Base-by-base conservation (phyloP, 2,329 filamentous ascomycete genomes). In the Fusarium multiceps region DNA sequence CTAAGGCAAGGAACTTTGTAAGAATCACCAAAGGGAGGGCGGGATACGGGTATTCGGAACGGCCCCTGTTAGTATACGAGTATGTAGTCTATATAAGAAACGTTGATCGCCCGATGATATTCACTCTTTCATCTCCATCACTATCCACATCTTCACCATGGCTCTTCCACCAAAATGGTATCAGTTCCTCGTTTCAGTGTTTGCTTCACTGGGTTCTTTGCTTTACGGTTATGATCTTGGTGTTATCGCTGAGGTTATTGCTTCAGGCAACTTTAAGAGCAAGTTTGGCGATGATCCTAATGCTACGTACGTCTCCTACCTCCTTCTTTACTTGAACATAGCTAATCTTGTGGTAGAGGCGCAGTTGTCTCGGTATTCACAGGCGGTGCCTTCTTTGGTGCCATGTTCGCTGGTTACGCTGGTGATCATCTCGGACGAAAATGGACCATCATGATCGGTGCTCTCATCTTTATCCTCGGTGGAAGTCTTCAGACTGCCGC, bases 401-500 rank as follows among this genome's bases (percentile, higher is more conserved):
- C 91, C 27, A 82, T 82, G 32, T 80, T 88, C 37, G 92, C 89
- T 41, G 92, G 92, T 73, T 81, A 37, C 89, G 89, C 67, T 89
- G 94, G 76, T 82, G 77, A 59, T 79, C 93, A 47, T 28, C 45
- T 62, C 4, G 92, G 93, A 45, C 87, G 93, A 71, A 88, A 90
- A 77, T 82, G 82, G 77, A 94, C 92, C 4, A 95, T 95, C 71
- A 79, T 92, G 49, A 80, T 91, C 28, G 93, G 92, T n/a, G 86
- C 89, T 45, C 4, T 91, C 5, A 80, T 94, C 62, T 95, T 94
- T 80, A 85, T 88, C 51, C 80, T 95, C 4, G 93, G 93, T 25
- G 92, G 92, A 54, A 85, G 82, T 45, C 82, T 96, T 8, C 93
- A 95, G 76, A 93, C 92, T 3, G 92, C 86, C 4, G 92, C 92